Evolutionary conservation across 257 asterid genomes (phyloP).

Genomic region (Penstemon davidsonii): DNA sequence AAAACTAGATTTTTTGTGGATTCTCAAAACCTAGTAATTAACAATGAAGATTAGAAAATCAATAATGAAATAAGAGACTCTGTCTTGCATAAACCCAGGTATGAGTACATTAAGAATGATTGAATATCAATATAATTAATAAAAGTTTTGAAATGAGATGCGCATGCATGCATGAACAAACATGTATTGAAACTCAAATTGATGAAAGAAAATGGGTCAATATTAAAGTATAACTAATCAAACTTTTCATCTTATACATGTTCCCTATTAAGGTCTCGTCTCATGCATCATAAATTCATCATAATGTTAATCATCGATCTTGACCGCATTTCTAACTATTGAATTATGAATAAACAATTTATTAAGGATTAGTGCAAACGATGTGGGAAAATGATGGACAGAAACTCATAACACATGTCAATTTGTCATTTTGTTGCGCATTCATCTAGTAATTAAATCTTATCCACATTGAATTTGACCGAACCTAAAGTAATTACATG

Average conservation of each 20-base stretch:
- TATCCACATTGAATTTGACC: too few relatives aligned
- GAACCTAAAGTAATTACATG: too few relatives aligned
- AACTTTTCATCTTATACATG: constrained; percentile 7
- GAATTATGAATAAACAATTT: background rate
- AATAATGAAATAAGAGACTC: too few relatives aligned
- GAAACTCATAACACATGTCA: constrained; percentile 21
- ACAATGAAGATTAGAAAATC: too few relatives aligned
- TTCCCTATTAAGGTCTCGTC: constrained; percentile 31
- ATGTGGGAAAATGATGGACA: background rate
- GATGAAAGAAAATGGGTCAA: background rate
- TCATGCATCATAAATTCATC: constrained; percentile 18
- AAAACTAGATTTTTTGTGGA: too few relatives aligned
- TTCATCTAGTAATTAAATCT: too few relatives aligned
- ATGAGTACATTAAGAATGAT: too few relatives aligned
- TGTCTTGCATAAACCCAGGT: too few relatives aligned
- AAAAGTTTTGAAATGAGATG: too few relatives aligned
- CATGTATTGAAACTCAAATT: background rate
- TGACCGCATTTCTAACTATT: background rate
- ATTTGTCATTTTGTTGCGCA: background rate
- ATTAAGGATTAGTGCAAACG: background rate
- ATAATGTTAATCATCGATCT: constrained; percentile 24
- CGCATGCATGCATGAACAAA: too few relatives aligned
- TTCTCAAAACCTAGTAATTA: too few relatives aligned
- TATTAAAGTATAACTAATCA: background rate
- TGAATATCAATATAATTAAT: too few relatives aligned